These are phyloP conservation scores for Mucor irregularis DNA, from an alignment of 371 early-diverging fungal genomes.

Conservation along the genomic window DNA sequence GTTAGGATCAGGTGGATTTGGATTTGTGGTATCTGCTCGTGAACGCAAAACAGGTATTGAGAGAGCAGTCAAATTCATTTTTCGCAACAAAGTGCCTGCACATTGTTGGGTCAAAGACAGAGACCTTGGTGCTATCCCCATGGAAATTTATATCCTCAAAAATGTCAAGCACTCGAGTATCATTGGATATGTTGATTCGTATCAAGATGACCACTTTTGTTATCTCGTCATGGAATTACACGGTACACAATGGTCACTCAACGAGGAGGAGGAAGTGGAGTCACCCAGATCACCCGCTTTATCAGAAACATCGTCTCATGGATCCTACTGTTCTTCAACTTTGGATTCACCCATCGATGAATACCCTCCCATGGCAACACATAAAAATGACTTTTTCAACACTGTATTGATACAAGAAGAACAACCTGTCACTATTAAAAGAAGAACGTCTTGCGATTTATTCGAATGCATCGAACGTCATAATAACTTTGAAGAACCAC, in stretches of 20 bases:
- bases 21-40: constrained; percentile 69
- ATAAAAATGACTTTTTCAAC: too few species aligned
- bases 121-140: constrained; percentile 67
- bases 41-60: constrained; percentile 52
- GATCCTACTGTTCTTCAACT: constrained; percentile 14
- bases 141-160: constrained; percentile 74
- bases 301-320: constrained; percentile 26
- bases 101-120: constrained; percentile 62
- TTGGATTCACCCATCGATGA: constrained; percentile 23
- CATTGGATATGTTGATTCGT: constrained; percentile 67
- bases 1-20: constrained; percentile 81
- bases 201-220: constrained; percentile 65
- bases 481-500: constrained; percentile 61
- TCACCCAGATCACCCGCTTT: constrained; percentile 31
- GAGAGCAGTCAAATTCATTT: constrained; percentile 83
- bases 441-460: constrained; percentile 67
- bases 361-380: constrained; percentile 7
- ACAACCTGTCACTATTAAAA: constrained; percentile 33
- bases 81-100: constrained; percentile 61
- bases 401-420: constrained; percentile 1
- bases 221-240: constrained; percentile 82
- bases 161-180: constrained; percentile 70
- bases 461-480: constrained; percentile 83
- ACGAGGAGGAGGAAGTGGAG: constrained; percentile 4
- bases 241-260: constrained; percentile 66